A percentile compares a stretch with the other conserved stretches of the same genome.
Conservation (phyloP, 1,284 basidiomycete genomes). For the Tilletiaria anomala region DNA sequence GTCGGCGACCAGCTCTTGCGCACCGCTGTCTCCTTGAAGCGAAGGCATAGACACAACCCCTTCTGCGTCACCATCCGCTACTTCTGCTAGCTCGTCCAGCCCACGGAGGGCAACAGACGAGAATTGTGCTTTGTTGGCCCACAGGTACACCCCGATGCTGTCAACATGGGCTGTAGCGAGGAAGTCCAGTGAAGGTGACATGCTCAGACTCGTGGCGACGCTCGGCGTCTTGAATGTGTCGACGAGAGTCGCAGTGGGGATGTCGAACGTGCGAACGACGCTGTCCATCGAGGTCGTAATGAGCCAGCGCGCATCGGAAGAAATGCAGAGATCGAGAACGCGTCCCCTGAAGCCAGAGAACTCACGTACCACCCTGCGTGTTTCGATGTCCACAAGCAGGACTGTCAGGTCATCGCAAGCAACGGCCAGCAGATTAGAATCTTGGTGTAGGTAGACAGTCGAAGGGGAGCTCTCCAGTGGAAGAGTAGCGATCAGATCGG, state of each 20-base stretch:
- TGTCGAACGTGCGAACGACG: slow-evolving; percentile 83
- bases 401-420: slow-evolving; percentile 73
- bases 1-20: slow-evolving; percentile 47
- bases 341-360: slow-evolving; percentile 42
- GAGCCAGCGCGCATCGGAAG: slow-evolving; percentile 85
- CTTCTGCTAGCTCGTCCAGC: slow-evolving; percentile 59
- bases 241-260: slow-evolving; percentile 79
- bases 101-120: slow-evolving; percentile 66
- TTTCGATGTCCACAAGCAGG: slow-evolving; percentile 81
- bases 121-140: slow-evolving; percentile 94
- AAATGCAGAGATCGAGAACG: slow-evolving; percentile 48
- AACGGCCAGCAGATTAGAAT: slow-evolving; percentile 70
- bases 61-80: slow-evolving; percentile 26
- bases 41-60: slow-evolving; percentile 57
- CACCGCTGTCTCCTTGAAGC: slow-evolving; percentile 54
- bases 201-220: slow-evolving; percentile 74
- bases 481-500: slow-evolving; percentile 50
- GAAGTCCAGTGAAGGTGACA: slow-evolving; percentile 91
- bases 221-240: slow-evolving; percentile 83
- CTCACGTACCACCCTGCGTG: slow-evolving; percentile 70
- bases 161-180: slow-evolving; percentile 88
- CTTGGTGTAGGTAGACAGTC: slow-evolving; percentile 63
- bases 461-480: slow-evolving; percentile 56
- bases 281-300: slow-evolving; percentile 77
- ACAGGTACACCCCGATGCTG: slow-evolving; percentile 82